Conservation (phyloP, 495 filamentous ascomycete species). For the Collariella sp. region DNA sequence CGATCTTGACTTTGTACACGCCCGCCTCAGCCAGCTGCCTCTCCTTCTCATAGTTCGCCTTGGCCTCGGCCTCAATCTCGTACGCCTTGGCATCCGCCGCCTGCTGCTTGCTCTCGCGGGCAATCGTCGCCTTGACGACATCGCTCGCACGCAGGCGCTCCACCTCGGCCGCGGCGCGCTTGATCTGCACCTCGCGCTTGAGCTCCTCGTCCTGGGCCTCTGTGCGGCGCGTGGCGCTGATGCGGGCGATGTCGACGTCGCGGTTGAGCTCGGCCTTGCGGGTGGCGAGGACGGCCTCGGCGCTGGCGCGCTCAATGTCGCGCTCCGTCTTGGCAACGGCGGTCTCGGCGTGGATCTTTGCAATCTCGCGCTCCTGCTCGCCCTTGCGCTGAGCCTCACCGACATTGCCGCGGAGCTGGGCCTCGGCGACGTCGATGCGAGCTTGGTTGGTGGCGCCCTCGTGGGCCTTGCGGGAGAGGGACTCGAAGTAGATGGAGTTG, state of each 20-base stretch:
- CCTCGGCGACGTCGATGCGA: slow-evolving; percentile 71
- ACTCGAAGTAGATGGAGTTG: slow-evolving; percentile 68
- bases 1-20: slow-evolving; percentile 33
- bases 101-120: slow-evolving; percentile 62
- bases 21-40: slow-evolving; percentile 49
- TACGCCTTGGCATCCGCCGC: slow-evolving; percentile 59
- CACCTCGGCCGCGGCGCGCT: slow-evolving; percentile 67
- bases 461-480: slow-evolving; percentile 69
- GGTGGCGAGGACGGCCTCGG: slow-evolving; percentile 63
- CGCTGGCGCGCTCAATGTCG: slow-evolving; percentile 67
- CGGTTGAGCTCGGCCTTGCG: slow-evolving; percentile 61
- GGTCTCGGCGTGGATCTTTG: slow-evolving; percentile 72
- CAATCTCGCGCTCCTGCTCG: slow-evolving; percentile 67
- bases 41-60: slow-evolving; percentile 50
- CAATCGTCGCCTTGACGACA: slow-evolving; percentile 68
- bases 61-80: slow-evolving; percentile 47
- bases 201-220: slow-evolving; percentile 69
- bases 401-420: slow-evolving; percentile 66
- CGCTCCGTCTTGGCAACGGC: slow-evolving; percentile 76
- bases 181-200: slow-evolving; percentile 62
- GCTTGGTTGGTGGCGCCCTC: slow-evolving; percentile 73
- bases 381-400: slow-evolving; percentile 72
- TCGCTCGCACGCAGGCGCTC: slow-evolving; percentile 67
- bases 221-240: slow-evolving; percentile 58
- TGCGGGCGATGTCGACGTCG: slow-evolving; percentile 62